Conservation (phyloP, 768 basidiomycete genomes). For the Naganishia friedmannii region DNA sequence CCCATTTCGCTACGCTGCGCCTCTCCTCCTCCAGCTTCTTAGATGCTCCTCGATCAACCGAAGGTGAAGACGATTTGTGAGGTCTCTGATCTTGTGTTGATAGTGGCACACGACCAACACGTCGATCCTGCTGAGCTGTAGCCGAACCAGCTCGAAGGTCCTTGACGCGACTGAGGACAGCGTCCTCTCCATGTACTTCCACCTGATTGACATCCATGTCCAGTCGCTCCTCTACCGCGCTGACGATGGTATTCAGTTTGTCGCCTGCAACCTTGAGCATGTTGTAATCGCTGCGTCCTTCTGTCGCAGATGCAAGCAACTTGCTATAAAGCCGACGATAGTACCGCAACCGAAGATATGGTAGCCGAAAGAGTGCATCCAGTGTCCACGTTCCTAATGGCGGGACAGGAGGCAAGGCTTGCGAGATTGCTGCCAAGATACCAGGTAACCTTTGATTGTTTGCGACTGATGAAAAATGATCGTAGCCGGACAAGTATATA, state of each 20-base stretch:
- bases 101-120: not conserved
- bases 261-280: conserved; percentile 76
- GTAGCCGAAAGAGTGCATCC: conserved; percentile 81
- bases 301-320: conserved; percentile 77
- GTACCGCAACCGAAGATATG: conserved; percentile 78
- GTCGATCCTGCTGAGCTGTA: not conserved
- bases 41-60: not conserved
- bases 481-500: conserved; percentile 73
- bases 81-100: not conserved
- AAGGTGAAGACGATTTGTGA: conserved; percentile 27
- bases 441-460: conserved; percentile 68
- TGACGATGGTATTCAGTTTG: conserved; percentile 71
- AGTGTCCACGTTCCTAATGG: conserved; percentile 67
- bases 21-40: conserved; percentile 18
- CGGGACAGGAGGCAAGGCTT: conserved; percentile 50
- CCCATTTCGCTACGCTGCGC: conserved; percentile 11
- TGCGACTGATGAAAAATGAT: conserved; percentile 74
- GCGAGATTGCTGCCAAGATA: conserved; percentile 59
- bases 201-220: conserved; percentile 58
- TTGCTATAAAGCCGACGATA: conserved; percentile 86
- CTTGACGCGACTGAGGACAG: not conserved
- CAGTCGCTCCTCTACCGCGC: conserved; percentile 63
- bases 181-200: conserved; percentile 16
- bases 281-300: conserved; percentile 80
- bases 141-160: not conserved